phyloP scores from a whole-genome alignment of 208 protist genomes.

The Leishmania mexicana region DNA sequence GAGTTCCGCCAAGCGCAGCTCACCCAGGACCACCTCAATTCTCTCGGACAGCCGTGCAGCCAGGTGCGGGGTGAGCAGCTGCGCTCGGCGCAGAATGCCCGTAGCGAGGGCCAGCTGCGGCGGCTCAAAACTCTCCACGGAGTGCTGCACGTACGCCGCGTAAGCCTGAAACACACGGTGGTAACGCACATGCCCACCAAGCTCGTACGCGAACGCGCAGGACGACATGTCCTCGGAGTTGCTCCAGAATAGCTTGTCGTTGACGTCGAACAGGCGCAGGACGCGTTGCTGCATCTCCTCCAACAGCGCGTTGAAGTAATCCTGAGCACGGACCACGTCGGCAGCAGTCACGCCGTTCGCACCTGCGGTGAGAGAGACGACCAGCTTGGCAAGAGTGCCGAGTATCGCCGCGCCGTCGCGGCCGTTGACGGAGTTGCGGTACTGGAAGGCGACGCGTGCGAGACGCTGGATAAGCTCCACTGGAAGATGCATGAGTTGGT shows the following conservation, averaged over 20 bases:
- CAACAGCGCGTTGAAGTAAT: conserved; percentile 63
- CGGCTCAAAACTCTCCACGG: conserved; percentile 59
- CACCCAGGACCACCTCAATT: conserved; percentile 72
- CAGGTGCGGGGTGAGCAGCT: conserved; percentile 65
- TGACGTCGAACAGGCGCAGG: conserved; percentile 53
- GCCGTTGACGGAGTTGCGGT: conserved; percentile 43
- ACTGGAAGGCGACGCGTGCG: conserved; percentile 47
- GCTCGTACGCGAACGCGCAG: conserved; percentile 84
- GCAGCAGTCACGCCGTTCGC: conserved; percentile 42
- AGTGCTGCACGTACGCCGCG: conserved; percentile 52
- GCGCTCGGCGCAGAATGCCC: conserved; percentile 77
- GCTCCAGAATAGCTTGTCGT: conserved; percentile 51
- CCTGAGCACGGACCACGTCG: conserved; percentile 50
- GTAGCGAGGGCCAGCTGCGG: conserved; percentile 80
- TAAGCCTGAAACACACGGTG: conserved; percentile 61
- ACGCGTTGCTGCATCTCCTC: conserved; percentile 69
- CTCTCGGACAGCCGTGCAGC: conserved; percentile 50
- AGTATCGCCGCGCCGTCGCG: conserved; percentile 58
- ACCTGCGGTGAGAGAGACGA: conserved; percentile 44
- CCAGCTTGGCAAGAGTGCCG: conserved; percentile 47
- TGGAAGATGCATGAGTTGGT: conserved; percentile 58
- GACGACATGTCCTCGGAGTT: conserved; percentile 60
- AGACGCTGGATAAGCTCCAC: conserved; percentile 59
- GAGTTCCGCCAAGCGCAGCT: conserved; percentile 80
- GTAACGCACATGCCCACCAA: conserved; percentile 72